Percentiles rank a stretch among this genome's conserved stretches.
These are phyloP conservation scores for Aspergillus avenaceus DNA, from an alignment of 495 filamentous ascomycete species.

Conservation along the genomic window DNA sequence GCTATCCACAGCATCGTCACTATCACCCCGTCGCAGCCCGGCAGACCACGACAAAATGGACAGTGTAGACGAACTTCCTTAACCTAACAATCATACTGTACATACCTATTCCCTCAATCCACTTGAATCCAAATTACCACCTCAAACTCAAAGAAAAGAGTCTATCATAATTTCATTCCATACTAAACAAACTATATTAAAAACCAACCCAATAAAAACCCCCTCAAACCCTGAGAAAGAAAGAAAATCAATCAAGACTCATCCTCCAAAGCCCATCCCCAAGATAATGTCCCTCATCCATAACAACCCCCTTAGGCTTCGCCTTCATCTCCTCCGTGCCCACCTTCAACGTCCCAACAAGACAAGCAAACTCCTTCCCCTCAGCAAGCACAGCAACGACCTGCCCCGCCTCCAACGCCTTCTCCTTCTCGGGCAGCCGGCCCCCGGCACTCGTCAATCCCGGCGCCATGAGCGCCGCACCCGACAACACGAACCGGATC, in stretches of 20 bases:
- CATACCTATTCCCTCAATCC: background rate
- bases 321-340: constrained; percentile 89
- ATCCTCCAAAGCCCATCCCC: constrained; percentile 93
- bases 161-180: constrained; percentile 5
- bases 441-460: constrained; percentile 83
- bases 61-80: constrained; percentile 16
- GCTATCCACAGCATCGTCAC: constrained; percentile 28
- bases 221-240: background rate
- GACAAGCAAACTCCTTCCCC: constrained; percentile 87
- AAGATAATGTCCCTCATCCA: constrained; percentile 88
- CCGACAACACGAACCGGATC: constrained; percentile 91
- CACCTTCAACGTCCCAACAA: constrained; percentile 80
- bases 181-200: constrained; percentile 1
- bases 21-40: constrained; percentile 20
- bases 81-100: constrained; percentile 9
- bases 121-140: background rate
- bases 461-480: constrained; percentile 92
- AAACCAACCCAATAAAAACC: background rate
- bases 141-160: too few relatives aligned
- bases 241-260: constrained; percentile 54
- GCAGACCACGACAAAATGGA: constrained; percentile 12
- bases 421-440: constrained; percentile 57
- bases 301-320: constrained; percentile 86
- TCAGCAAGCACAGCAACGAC: constrained; percentile 88
- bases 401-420: constrained; percentile 63